Base-by-base conservation (phyloP, 306 rosid species). In the Styphnolobium japonicum region DNA sequence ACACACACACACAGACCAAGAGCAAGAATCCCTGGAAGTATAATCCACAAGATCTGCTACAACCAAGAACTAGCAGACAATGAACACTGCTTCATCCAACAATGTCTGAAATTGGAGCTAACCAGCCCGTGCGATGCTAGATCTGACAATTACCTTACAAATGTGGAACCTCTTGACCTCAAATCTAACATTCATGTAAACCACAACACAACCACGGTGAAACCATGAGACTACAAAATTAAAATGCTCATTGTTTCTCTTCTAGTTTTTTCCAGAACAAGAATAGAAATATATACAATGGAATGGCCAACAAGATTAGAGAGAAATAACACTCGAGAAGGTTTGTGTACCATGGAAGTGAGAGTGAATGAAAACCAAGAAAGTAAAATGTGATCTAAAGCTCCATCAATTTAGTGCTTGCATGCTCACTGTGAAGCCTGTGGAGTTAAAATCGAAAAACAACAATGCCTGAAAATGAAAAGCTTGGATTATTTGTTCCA, bases 91-190 rank as follows among this genome's bases (percentile, higher is more conserved):
- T 71, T 45, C 74, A 42, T 21, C 36, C 48, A 53, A 43, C 78
- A 29, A 72, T 29, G 31, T 23, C 55, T n/a, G 9, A 76, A 73
- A 65, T 37, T 31, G 64, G 11, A 34, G 36, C 51, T 58, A 9
- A 53, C 4, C 18, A 21, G 45, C 53, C 19, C 22, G 33, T 65
- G 21, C 23, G 48, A 53, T 16, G 73, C 85, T 88, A 91, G 95
- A 91, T 91, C 92, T 87, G 86, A 64, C 80, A 79, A 73, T 72
- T 83, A 88, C 95, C 85, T 29, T 56, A 73, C 43, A 78, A 91
- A 83, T 73, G 84, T 63, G 51, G 42, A 76, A 60, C 63, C 73
- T 65, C 86, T 12, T 76, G 55, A 53, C 52, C 75, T 78, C 86
- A 67, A 87, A 83, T 82, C 90, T 68, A 89, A 82, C 74, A 67